A percentile compares a stretch with the other conserved stretches of the same genome.
phyloP scores from a whole-genome alignment of 345 rosid genomes.

The Schrenkiella parvula region DNA sequence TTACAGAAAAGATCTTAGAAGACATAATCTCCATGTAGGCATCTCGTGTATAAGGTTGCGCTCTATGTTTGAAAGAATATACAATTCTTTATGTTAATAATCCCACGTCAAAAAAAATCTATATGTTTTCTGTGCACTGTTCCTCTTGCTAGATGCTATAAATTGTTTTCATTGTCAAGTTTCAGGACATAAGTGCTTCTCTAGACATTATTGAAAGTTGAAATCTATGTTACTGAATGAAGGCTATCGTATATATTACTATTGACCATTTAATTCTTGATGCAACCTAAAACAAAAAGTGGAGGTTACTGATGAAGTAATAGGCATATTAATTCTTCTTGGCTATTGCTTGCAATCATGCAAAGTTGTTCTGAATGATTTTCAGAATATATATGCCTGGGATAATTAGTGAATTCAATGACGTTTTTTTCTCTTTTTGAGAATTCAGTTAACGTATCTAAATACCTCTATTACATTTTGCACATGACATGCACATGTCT shows the following conservation, averaged over 20 bases:
- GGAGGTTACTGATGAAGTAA: conserved; percentile 4
- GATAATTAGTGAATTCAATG: neutral
- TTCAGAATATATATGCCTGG: neutral
- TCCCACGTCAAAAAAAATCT: neutral
- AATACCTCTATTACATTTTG: neutral
- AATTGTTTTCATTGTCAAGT: neutral
- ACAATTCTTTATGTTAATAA: neutral
- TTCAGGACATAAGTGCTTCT: neutral
- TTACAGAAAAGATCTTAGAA: neutral
- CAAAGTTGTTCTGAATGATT: neutral
- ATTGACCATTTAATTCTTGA: neutral
- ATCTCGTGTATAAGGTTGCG: no score
- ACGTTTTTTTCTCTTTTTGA: neutral
- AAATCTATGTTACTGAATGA: neutral
- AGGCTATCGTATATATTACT: neutral
- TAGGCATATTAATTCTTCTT: neutral
- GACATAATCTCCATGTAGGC: neutral
- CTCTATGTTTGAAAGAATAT: no score
- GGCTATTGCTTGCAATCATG: conserved; percentile 4
- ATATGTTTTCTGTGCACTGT: neutral
- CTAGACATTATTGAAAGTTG: conserved; percentile 17
- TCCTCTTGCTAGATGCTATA: neutral
- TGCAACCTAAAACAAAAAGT: conserved; percentile 2
- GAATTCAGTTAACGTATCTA: neutral
- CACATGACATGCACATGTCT: neutral